Conservation (phyloP, 768 basidiomycete species). For the Trametes maxima region DNA sequence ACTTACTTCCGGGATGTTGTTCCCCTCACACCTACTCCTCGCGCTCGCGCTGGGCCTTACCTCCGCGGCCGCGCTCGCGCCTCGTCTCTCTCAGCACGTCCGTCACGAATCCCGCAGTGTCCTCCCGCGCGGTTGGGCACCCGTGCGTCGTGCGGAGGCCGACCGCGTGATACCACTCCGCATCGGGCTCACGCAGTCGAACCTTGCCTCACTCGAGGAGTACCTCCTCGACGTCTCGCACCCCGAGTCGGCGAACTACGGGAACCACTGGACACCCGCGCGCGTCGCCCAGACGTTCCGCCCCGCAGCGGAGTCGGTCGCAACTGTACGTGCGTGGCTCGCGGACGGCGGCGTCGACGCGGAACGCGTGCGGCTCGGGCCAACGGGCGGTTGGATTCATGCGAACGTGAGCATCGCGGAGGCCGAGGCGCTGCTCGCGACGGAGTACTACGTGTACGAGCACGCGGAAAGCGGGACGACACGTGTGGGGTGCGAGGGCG, state of each 20-base stretch:
- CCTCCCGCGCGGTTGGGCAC: slow-evolving; percentile 41
- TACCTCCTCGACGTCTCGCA: slow-evolving; percentile 51
- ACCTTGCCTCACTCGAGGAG: slow-evolving; percentile 47
- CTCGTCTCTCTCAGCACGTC: slow-evolving; percentile 9
- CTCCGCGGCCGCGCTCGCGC: not conserved
- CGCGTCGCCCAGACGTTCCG: slow-evolving; percentile 49
- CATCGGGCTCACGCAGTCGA: slow-evolving; percentile 50
- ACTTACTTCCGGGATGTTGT: slow-evolving; percentile 8
- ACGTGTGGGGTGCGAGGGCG: slow-evolving; percentile 56
- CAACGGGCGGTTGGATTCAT: slow-evolving; percentile 49
- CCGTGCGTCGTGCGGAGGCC: slow-evolving; percentile 40
- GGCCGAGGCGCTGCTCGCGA: slow-evolving; percentile 45
- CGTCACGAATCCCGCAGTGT: slow-evolving; percentile 12
- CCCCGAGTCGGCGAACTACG: slow-evolving; percentile 52
- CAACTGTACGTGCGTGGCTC: slow-evolving; percentile 48
- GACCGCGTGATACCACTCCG: slow-evolving; percentile 46
- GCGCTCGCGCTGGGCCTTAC: slow-evolving; percentile 12
- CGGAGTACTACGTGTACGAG: slow-evolving; percentile 59
- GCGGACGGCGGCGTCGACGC: slow-evolving; percentile 41
- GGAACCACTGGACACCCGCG: slow-evolving; percentile 50
- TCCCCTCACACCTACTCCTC: slow-evolving; percentile 12
- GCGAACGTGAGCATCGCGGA: slow-evolving; percentile 46
- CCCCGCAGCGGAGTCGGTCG: slow-evolving; percentile 44
- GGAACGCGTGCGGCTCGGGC: slow-evolving; percentile 41
- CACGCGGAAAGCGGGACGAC: slow-evolving; percentile 45